phyloP scores from a whole-genome alignment of 139 green algal species.

The Chlamydomonas sp. region DNA sequence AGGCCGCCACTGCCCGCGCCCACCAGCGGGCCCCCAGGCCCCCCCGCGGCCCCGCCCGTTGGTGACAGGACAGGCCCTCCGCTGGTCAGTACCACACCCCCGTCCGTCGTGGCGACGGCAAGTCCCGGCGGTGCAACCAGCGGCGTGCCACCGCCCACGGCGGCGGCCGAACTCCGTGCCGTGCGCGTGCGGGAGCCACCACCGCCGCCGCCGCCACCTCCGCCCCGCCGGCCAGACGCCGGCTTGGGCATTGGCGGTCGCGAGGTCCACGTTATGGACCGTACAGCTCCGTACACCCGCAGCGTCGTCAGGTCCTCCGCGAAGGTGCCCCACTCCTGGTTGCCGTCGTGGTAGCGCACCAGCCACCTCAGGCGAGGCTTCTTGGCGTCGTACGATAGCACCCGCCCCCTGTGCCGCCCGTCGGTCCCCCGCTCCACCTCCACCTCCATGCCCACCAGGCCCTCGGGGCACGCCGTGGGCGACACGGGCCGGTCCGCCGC shows the following conservation, averaged over 20 bases:
- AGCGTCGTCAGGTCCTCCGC: constrained; percentile 33
- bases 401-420: constrained; percentile 6
- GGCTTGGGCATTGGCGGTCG: constrained; percentile 22
- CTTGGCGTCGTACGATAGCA: constrained; percentile 39
- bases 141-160: no score
- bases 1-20: no score
- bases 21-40: no score
- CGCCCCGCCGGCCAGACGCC: no score
- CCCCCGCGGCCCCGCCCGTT: no score
- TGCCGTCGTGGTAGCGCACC: constrained; percentile 33
- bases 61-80: no score
- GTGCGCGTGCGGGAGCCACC: background rate
- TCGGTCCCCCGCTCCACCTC: constrained; percentile 27
- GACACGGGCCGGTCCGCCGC: constrained; percentile 2
- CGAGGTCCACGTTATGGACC: constrained; percentile 31
- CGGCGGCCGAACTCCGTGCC: no score
- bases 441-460: constrained; percentile 26
- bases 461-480: constrained; percentile 21
- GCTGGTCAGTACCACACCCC: no score
- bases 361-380: constrained; percentile 36
- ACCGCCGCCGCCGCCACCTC: background rate
- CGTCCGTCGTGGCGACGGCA: no score
- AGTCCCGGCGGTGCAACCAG: no score
- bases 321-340: constrained; percentile 42
- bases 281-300: constrained; percentile 29